Conservation (phyloP, 2,329 filamentous ascomycete species). For the Botryotinia calthae region DNA sequence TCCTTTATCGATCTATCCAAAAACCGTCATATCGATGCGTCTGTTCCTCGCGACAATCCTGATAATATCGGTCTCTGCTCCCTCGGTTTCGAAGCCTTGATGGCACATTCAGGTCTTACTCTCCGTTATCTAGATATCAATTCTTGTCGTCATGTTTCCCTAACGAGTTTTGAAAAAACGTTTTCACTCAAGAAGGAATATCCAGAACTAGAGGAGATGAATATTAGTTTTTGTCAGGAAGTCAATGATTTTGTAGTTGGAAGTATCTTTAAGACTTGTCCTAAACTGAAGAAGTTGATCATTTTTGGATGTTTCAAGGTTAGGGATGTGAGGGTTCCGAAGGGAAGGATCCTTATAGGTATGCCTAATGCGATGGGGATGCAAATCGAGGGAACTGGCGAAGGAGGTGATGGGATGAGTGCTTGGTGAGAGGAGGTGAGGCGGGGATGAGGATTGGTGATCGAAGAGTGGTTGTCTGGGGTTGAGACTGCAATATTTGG, state of each 20-base stretch:
- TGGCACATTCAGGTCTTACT: conserved; percentile 72
- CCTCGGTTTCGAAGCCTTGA: conserved; percentile 73
- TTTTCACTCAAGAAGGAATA: conserved; percentile 65
- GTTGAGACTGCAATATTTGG: neutral
- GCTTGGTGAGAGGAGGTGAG: neutral
- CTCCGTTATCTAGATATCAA: conserved; percentile 73
- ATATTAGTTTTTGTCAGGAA: conserved; percentile 72
- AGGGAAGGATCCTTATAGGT: conserved; percentile 55
- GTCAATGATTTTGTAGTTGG: conserved; percentile 65
- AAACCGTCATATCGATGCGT: conserved; percentile 73
- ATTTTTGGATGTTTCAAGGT: conserved; percentile 67
- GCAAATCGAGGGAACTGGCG: conserved; percentile 54
- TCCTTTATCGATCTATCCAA: conserved; percentile 70
- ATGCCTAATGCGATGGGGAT: conserved; percentile 59
- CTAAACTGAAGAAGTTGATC: conserved; percentile 56
- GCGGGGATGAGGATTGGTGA: neutral
- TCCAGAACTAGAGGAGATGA: conserved; percentile 65
- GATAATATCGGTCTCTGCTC: conserved; percentile 71
- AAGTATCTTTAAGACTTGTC: conserved; percentile 62
- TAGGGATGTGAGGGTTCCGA: conserved; percentile 51
- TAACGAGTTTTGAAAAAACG: conserved; percentile 68
- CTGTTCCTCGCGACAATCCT: conserved; percentile 62
- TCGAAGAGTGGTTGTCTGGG: neutral
- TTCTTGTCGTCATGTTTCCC: conserved; percentile 77
- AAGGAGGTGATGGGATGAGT: conserved; percentile 22